Percentiles rank a stretch among this genome's conserved stretches.
Conservation (phyloP, 495 filamentous ascomycete genomes). For the Talaromyces ruber region DNA sequence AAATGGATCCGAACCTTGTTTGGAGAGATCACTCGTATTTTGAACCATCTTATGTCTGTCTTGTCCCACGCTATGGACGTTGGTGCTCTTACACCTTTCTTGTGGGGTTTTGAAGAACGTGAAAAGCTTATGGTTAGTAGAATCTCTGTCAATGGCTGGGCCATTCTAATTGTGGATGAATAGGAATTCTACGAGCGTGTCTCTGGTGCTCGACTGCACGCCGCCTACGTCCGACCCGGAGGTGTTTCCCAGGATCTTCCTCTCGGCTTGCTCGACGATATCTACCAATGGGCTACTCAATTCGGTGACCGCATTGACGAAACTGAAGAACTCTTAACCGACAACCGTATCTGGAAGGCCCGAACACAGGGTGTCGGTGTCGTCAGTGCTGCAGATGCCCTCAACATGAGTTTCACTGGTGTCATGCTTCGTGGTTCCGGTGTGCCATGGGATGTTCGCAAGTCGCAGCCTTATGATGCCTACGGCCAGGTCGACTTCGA, state of each 20-base stretch:
- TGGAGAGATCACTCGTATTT: constrained; percentile 86
- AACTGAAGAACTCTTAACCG: constrained; percentile 95
- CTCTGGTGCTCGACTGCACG: constrained; percentile 94
- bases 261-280: constrained; percentile 92
- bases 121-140: constrained; percentile 92
- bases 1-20: constrained; percentile 98
- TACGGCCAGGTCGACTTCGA: constrained; percentile 98
- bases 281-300: constrained; percentile 99
- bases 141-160: not conserved
- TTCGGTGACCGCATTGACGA: constrained; percentile 99
- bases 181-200: constrained; percentile 99
- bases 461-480: constrained; percentile 91
- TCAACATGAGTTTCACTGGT: constrained; percentile 93
- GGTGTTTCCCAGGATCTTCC: constrained; percentile 96
- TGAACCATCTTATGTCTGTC: constrained; percentile 98
- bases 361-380: constrained; percentile 88
- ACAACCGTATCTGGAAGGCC: constrained; percentile 98
- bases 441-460: constrained; percentile 96
- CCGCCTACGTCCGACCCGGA: constrained; percentile 95
- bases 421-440: constrained; percentile 97
- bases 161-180: constrained; percentile 7
- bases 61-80: constrained; percentile 99
- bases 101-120: constrained; percentile 99
- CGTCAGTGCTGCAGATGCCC: constrained; percentile 81
- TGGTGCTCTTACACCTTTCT: constrained; percentile 92